phyloP scores from a whole-genome alignment of 305 asterid genomes.

The Salvia sclarea region DNA sequence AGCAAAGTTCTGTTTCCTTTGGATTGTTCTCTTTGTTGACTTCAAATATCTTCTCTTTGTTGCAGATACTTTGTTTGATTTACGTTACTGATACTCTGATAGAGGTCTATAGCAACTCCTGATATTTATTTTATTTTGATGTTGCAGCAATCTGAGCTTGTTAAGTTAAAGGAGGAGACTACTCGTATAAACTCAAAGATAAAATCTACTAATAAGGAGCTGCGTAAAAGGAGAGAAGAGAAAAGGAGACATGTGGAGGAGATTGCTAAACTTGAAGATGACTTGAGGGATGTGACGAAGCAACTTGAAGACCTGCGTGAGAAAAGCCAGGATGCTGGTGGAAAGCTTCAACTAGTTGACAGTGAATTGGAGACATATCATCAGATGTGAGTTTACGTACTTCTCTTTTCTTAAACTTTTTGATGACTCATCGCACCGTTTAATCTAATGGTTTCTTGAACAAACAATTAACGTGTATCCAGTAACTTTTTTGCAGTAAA shows the following conservation, averaged over 20 bases:
- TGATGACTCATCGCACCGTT: conserved; percentile 10
- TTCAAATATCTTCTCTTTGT: conserved; percentile 17
- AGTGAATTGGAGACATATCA: conserved; percentile 94
- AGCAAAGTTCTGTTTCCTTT: conserved; percentile 1
- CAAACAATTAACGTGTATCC: conserved; percentile 23
- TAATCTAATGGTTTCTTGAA: conserved; percentile 15
- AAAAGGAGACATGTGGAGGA: conserved; percentile 68
- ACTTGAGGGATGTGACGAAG: conserved; percentile 71
- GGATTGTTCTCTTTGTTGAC: conserved; percentile 18
- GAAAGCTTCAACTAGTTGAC: conserved; percentile 92
- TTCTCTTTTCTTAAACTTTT: conserved; percentile 18
- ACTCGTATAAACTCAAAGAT: conserved; percentile 75
- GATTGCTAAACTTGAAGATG: conserved; percentile 78
- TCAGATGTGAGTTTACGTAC: conserved; percentile 64
- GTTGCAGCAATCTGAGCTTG: conserved; percentile 89
- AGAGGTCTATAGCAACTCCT: background rate
- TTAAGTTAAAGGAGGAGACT: conserved; percentile 84
- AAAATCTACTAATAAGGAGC: conserved; percentile 76
- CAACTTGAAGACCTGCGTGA: conserved; percentile 84
- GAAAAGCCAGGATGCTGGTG: conserved; percentile 83
- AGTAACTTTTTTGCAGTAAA: conserved; percentile 60
- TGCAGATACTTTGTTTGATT: conserved; percentile 12
- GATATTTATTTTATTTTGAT: conserved; percentile 33
- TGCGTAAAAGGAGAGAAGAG: conserved; percentile 79
- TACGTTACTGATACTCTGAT: conserved; percentile 10